These are phyloP conservation scores for Acorus calamus DNA, from an alignment of 106 monocot species.

Conservation along the genomic window DNA sequence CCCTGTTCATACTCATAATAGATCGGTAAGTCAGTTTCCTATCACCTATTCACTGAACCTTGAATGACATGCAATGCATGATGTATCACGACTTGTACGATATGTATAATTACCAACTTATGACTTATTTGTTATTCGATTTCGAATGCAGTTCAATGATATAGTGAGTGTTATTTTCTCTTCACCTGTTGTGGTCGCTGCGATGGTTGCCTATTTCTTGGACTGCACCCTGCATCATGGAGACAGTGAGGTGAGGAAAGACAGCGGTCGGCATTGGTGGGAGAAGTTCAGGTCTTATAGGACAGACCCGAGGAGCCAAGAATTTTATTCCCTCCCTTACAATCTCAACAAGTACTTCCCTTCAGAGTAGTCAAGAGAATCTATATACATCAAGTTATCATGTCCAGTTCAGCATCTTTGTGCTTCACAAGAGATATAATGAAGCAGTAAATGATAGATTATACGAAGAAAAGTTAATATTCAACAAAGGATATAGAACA, in stretches of 20 bases:
- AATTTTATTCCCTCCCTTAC: slow-evolving; percentile 84
- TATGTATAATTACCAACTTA: neutral
- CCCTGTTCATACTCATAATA: slow-evolving; percentile 45
- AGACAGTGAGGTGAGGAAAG: slow-evolving; percentile 28
- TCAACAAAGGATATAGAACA: no score
- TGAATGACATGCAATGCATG: no score
- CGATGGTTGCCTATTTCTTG: slow-evolving; percentile 60
- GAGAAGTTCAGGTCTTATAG: slow-evolving; percentile 56
- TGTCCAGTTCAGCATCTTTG: no score
- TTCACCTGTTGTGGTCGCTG: slow-evolving; percentile 61
- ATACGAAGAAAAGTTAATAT: no score
- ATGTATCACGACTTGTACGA: neutral
- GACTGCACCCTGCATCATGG: slow-evolving; percentile 33
- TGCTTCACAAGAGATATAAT: no score
- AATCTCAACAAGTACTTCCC: slow-evolving; percentile 84
- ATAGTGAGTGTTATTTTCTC: slow-evolving; percentile 79
- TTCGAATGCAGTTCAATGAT: slow-evolving; percentile 66
- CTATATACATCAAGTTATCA: no score
- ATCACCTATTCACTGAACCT: neutral
- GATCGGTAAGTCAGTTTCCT: slow-evolving; percentile 33
- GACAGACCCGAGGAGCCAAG: slow-evolving; percentile 58
- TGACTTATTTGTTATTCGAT: neutral
- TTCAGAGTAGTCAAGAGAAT: slow-evolving; percentile 23
- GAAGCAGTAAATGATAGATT: no score
- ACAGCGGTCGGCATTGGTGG: slow-evolving; percentile 90